A percentile compares a stretch with the other conserved stretches of the same genome.
phyloP scores from a whole-genome alignment of 805 yeast species.

The Saccharomyces jurei region DNA sequence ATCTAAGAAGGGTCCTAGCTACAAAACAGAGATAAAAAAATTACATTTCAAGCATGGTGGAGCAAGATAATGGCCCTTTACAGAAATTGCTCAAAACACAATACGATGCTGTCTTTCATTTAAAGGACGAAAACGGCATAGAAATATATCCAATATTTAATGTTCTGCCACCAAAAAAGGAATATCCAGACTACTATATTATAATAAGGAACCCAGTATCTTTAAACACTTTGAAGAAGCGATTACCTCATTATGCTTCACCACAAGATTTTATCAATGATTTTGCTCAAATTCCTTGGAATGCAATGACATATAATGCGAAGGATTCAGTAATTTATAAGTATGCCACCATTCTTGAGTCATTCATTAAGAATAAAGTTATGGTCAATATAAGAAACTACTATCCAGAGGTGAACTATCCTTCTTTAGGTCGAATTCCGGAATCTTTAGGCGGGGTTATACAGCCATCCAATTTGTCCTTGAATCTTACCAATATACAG shows the following conservation, averaged over 20 bases:
- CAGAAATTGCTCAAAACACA: constrained; percentile 3
- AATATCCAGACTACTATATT: constrained; percentile 69
- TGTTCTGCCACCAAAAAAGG: constrained; percentile 56
- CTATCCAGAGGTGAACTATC: constrained; percentile 32
- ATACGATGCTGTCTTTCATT: constrained; percentile 14
- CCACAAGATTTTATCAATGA: constrained; percentile 71
- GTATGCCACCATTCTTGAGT: constrained; percentile 50
- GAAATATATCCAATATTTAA: constrained; percentile 26
- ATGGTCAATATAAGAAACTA: constrained; percentile 29
- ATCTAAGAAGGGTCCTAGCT: background rate
- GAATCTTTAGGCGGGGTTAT: constrained; percentile 29
- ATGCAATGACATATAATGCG: constrained; percentile 77
- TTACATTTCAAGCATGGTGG: background rate
- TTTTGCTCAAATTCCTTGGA: constrained; percentile 79
- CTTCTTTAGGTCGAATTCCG: constrained; percentile 62
- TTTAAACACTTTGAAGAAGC: constrained; percentile 59
- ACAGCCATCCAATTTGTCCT: constrained; percentile 4
- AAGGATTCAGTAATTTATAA: constrained; percentile 57
- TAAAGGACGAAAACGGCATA: constrained; percentile 24
- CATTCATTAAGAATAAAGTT: constrained; percentile 30
- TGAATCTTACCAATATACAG: background rate
- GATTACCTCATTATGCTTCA: constrained; percentile 48
- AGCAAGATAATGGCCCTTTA: background rate
- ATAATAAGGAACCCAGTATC: constrained; percentile 73
- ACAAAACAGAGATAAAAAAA: background rate